Conservation (phyloP, 306 rosid species). For the Ochetophila trinervis region DNA sequence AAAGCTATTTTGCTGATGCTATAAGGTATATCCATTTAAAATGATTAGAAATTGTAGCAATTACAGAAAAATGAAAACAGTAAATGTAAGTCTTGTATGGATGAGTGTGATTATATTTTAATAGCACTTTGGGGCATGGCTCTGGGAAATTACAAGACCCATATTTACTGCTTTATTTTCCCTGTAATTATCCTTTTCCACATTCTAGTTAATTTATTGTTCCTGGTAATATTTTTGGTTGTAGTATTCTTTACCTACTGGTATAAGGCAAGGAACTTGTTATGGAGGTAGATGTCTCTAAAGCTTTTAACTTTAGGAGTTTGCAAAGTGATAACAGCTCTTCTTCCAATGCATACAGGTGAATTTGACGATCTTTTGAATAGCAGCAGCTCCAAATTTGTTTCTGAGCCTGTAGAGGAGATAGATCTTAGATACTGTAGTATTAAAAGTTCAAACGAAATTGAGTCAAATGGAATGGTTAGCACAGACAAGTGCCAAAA, state of each 20-base stretch:
- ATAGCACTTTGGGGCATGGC: too few species aligned
- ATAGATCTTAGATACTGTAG: slow-evolving; percentile 51
- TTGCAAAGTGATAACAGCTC: slow-evolving; percentile 9
- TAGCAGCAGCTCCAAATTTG: slow-evolving; percentile 42
- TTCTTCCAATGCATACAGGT: slow-evolving; percentile 48
- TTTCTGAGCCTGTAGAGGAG: slow-evolving; percentile 52
- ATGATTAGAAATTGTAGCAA: background rate
- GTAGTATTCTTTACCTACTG: background rate
- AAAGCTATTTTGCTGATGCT: background rate
- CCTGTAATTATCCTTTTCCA: too few species aligned
- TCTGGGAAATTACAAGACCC: too few species aligned
- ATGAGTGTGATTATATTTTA: too few species aligned
- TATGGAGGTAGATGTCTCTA: background rate
- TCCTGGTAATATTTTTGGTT: background rate
- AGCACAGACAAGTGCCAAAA: slow-evolving; percentile 42
- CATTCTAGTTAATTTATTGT: too few species aligned
- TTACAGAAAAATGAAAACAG: too few species aligned
- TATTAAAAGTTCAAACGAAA: slow-evolving; percentile 31
- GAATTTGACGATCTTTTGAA: slow-evolving; percentile 89
- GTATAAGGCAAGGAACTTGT: too few species aligned
- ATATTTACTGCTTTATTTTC: too few species aligned
- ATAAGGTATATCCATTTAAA: background rate
- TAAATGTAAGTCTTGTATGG: too few species aligned
- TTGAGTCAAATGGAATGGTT: slow-evolving; percentile 70
- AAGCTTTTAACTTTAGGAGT: slow-evolving; percentile 10